Percentiles rank a stretch among this genome's conserved stretches.
Evolutionary conservation across 805 yeast genomes (phyloP).

Genomic region (Barnettozyma sp.): DNA sequence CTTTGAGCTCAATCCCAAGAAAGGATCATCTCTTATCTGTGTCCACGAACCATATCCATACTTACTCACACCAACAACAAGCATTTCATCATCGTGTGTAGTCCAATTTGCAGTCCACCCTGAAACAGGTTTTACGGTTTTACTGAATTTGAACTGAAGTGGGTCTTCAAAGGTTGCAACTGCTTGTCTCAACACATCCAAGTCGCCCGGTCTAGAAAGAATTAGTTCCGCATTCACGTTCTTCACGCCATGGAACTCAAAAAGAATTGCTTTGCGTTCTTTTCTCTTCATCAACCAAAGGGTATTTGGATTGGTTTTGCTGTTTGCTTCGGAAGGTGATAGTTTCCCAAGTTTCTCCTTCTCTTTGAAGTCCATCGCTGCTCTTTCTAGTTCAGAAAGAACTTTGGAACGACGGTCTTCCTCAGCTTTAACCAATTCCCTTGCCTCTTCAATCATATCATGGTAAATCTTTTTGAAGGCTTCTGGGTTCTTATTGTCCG

Average conservation of each 20-base stretch:
- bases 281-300: conserved; percentile 59
- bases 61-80: conserved; percentile 79
- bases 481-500: conserved; percentile 78
- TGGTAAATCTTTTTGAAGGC: conserved; percentile 66
- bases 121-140: conserved; percentile 69
- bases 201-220: conserved; percentile 76
- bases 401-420: conserved; percentile 53
- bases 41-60: conserved; percentile 97
- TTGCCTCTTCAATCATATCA: conserved; percentile 62
- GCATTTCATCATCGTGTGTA: conserved; percentile 74
- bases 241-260: conserved; percentile 83
- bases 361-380: conserved; percentile 49
- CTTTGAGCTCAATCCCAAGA: conserved; percentile 78
- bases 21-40: conserved; percentile 92
- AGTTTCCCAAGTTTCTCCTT: conserved; percentile 32
- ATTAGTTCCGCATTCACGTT: conserved; percentile 87
- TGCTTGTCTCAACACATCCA: conserved; percentile 54
- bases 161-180: conserved; percentile 55
- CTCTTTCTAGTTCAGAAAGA: conserved; percentile 51
- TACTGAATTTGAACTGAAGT: conserved; percentile 50
- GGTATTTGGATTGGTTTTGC: conserved; percentile 39
- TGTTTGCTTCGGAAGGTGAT: conserved; percentile 19
- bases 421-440: conserved; percentile 54
- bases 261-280: conserved; percentile 84
- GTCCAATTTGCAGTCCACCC: conserved; percentile 93